Evolutionary conservation across 2,329 filamentous ascomycete genomes (phyloP).

Genomic region (Monosporascus sp.): DNA sequence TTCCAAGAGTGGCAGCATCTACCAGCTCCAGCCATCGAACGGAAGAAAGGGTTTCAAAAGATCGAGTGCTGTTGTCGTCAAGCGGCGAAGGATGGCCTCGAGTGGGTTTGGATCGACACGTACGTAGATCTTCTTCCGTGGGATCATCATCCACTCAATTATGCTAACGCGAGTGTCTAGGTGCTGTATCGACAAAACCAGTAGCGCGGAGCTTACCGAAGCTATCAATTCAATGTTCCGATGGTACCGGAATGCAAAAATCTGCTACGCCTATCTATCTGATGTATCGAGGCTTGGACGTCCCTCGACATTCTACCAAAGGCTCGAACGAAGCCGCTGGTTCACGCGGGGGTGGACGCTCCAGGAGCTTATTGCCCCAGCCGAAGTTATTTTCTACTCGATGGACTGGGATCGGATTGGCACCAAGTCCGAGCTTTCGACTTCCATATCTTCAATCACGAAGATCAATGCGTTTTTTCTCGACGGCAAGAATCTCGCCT

Average conservation of each 20-base stretch:
- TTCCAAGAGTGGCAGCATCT: conserved; percentile 8
- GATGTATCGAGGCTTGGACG: conserved; percentile 5
- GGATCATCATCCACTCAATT: background rate
- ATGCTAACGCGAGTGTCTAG: conserved; percentile 2
- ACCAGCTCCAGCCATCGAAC: conserved; percentile 1
- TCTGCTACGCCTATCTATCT: conserved; percentile 20
- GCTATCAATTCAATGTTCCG: conserved; percentile 18
- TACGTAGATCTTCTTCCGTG: conserved; percentile 1
- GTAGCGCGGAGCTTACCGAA: conserved; percentile 22
- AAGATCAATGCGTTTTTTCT: conserved; percentile 14
- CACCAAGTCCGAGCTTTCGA: conserved; percentile 14
- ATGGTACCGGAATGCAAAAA: conserved; percentile 16
- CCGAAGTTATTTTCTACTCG: conserved; percentile 16
- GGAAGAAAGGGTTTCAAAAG: conserved; percentile 14
- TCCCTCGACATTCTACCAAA: conserved; percentile 5
- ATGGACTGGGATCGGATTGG: conserved; percentile 13
- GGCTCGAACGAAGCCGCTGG: conserved; percentile 8
- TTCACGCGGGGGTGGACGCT: conserved; percentile 16
- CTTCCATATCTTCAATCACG: conserved; percentile 12
- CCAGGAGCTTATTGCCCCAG: conserved; percentile 19
- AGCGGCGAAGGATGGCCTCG: conserved; percentile 11
- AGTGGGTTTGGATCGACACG: conserved; percentile 21
- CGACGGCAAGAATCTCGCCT: conserved; percentile 2
- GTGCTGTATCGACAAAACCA: conserved; percentile 22
- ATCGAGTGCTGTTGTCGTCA: conserved; percentile 15